Conservation (phyloP, 768 basidiomycete species). For the Daedalea quercina region DNA sequence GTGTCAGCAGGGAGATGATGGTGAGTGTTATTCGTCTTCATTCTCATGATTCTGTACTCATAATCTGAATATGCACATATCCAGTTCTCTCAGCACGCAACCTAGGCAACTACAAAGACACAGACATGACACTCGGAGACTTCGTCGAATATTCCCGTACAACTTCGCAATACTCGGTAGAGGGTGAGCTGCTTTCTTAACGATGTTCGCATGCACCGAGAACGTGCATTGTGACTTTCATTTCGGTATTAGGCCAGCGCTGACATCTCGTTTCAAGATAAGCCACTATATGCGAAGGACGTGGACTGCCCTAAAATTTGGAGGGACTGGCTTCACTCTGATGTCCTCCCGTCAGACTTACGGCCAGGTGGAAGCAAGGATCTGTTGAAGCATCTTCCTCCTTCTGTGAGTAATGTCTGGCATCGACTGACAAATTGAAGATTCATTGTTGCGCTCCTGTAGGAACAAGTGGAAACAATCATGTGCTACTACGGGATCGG, state of each 20-base stretch:
- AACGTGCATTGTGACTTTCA: too few species aligned
- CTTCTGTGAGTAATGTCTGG: slow-evolving; percentile 33
- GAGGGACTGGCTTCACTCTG: slow-evolving; percentile 49
- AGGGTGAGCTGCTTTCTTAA: neutral
- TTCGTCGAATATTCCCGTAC: slow-evolving; percentile 39
- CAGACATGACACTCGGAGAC: slow-evolving; percentile 39
- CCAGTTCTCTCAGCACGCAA: slow-evolving; percentile 60
- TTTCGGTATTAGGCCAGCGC: too few species aligned
- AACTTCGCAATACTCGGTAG: neutral
- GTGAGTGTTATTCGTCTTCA: slow-evolving; percentile 16
- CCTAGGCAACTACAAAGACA: slow-evolving; percentile 51
- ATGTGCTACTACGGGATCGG: slow-evolving; percentile 84
- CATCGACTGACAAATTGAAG: neutral
- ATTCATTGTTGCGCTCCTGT: neutral
- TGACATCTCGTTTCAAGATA: slow-evolving; percentile 40
- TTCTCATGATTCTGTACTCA: slow-evolving; percentile 9
- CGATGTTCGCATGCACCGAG: too few species aligned
- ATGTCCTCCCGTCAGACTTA: slow-evolving; percentile 45
- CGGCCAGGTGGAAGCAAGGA: slow-evolving; percentile 51
- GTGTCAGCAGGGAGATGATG: slow-evolving; percentile 19
- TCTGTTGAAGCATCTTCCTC: slow-evolving; percentile 48
- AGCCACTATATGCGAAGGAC: slow-evolving; percentile 76
- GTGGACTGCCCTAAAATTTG: slow-evolving; percentile 60
- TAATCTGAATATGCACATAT: neutral
- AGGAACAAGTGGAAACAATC: slow-evolving; percentile 66